Percentiles rank a stretch among this genome's conserved stretches.
phyloP scores from a whole-genome alignment of 2,329 filamentous ascomycete genomes.

The Sclerotinia subarctica region DNA sequence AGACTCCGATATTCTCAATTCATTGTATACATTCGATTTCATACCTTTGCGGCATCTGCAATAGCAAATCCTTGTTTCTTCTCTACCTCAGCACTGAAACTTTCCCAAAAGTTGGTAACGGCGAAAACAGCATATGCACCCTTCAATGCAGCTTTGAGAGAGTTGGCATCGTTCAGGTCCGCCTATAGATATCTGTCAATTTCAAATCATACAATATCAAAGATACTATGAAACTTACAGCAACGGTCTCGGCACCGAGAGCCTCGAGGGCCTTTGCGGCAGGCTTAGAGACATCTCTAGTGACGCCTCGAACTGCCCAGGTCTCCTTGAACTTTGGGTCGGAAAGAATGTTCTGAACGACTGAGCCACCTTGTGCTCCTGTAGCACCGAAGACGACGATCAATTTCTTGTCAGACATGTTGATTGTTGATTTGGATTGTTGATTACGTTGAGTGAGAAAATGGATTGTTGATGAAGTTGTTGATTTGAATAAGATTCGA shows the following conservation, averaged over 20 bases:
- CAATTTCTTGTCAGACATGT: conserved; percentile 40
- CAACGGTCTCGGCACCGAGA: conserved; percentile 45
- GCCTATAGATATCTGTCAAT: conserved; percentile 29
- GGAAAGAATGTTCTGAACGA: conserved; percentile 49
- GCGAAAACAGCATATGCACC: conserved; percentile 38
- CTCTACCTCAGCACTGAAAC: conserved; percentile 42
- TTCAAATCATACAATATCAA: neutral
- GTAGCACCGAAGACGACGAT: conserved; percentile 49
- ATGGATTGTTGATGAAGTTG: neutral
- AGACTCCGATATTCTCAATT: neutral
- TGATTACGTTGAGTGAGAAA: neutral
- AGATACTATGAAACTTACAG: conserved; percentile 32
- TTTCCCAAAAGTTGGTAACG: conserved; percentile 40
- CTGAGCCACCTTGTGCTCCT: conserved; percentile 51
- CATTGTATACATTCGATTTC: neutral
- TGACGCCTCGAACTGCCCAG: conserved; percentile 49
- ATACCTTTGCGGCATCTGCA: conserved; percentile 46
- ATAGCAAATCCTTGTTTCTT: conserved; percentile 48
- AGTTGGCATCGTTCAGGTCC: conserved; percentile 44
- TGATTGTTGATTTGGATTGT: neutral
- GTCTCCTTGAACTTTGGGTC: conserved; percentile 43
- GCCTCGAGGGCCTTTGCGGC: conserved; percentile 43
- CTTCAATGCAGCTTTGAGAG: conserved; percentile 39
- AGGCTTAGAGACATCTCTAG: conserved; percentile 44
- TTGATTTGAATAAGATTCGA: neutral